phyloP scores from a whole-genome alignment of 371 early-diverging fungal genomes.

The Nosema granulosis region DNA sequence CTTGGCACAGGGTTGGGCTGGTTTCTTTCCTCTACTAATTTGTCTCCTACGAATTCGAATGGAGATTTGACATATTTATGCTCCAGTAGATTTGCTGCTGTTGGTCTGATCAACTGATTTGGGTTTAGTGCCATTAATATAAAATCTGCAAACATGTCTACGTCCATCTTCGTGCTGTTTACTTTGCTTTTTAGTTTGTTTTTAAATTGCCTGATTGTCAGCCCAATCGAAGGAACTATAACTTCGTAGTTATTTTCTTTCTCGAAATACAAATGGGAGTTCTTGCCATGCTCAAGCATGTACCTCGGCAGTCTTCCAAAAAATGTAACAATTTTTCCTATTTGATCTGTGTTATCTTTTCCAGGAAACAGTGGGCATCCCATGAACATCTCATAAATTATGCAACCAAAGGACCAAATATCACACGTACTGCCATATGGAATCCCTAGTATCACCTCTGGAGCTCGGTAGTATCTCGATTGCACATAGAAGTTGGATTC shows the following conservation, averaged over 20 bases:
- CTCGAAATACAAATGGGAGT: constrained; percentile 49
- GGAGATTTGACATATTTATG: constrained; percentile 30
- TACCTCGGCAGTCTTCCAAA: constrained; percentile 45
- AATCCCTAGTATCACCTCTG: constrained; percentile 84
- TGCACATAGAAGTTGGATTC: constrained; percentile 84
- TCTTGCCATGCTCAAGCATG: constrained; percentile 54
- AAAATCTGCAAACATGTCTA: constrained; percentile 30
- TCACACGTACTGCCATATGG: constrained; percentile 84
- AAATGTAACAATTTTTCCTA: constrained; percentile 70
- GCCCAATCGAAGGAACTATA: neutral
- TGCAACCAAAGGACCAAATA: constrained; percentile 85
- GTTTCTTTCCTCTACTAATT: neutral
- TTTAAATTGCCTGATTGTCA: constrained; percentile 36
- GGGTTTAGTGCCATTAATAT: constrained; percentile 39
- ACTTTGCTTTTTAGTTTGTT: constrained; percentile 30
- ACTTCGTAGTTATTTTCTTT: constrained; percentile 46
- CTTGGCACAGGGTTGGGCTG: neutral
- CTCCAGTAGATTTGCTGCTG: constrained; percentile 10
- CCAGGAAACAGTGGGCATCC: constrained; percentile 91
- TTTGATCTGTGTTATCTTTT: constrained; percentile 79
- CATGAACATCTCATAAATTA: constrained; percentile 69
- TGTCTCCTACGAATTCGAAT: neutral
- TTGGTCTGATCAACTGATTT: constrained; percentile 34
- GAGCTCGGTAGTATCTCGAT: constrained; percentile 87
- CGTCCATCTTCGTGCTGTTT: neutral